A percentile compares a stretch with the other conserved stretches of the same genome.
phyloP scores from a whole-genome alignment of 2,329 filamentous ascomycete genomes.

The Fusarium verticillioides region DNA sequence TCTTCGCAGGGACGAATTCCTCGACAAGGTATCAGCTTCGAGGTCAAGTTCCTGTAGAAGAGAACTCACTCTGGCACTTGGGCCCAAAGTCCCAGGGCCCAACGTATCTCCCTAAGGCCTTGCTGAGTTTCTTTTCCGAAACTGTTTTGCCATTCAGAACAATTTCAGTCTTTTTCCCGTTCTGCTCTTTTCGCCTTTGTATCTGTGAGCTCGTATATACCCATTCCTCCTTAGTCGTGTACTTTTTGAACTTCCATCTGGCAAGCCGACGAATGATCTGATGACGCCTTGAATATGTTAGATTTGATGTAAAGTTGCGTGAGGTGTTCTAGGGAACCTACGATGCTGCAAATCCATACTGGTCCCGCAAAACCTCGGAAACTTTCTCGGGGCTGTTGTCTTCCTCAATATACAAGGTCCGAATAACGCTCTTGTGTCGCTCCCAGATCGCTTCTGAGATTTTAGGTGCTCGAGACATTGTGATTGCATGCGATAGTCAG shows the following conservation, averaged over 20 bases:
- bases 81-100: not conserved
- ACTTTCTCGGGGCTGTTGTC: not conserved
- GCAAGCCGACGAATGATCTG: not conserved
- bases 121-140: not conserved
- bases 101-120: not conserved
- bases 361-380: not conserved
- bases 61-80: not conserved
- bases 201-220: not conserved
- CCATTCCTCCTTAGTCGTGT: not conserved
- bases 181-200: not conserved
- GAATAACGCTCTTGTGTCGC: not conserved
- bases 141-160: not conserved
- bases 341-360: not conserved
- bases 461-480: not conserved
- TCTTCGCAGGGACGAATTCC: not conserved
- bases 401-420: not conserved
- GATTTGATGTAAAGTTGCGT: not conserved
- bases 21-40: not conserved
- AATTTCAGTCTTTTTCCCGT: not conserved
- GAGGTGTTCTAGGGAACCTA: not conserved
- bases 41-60: not conserved
- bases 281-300: not conserved
- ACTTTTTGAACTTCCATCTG: not conserved
- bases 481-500: not conserved
- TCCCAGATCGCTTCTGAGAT: not conserved